Evolutionary conservation across 2,329 filamentous ascomycete species (phyloP).

Genomic region (Bipolaris sorokiniana): DNA sequence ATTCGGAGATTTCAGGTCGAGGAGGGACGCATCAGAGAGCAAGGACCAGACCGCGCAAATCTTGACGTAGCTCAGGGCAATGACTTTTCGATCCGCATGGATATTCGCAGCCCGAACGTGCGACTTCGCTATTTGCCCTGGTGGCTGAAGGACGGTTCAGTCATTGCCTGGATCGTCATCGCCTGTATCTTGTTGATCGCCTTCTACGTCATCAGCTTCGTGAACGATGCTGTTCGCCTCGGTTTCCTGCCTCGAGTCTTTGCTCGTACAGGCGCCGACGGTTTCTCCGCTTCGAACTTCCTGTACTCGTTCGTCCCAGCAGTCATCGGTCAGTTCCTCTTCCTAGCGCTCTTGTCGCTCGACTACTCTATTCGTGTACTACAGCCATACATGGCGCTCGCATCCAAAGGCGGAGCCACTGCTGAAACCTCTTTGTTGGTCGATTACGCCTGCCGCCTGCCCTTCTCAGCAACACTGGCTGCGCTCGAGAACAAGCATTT

Average conservation of each 20-base stretch:
- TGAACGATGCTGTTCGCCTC: slow-evolving; percentile 67
- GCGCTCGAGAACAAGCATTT: slow-evolving; percentile 68
- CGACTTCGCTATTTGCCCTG: slow-evolving; percentile 76
- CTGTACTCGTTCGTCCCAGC: slow-evolving; percentile 79
- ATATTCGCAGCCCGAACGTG: slow-evolving; percentile 59
- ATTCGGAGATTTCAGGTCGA: slow-evolving; percentile 59
- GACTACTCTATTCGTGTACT: slow-evolving; percentile 70
- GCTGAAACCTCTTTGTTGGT: slow-evolving; percentile 70
- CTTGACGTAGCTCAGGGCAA: slow-evolving; percentile 18
- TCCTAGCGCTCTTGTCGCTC: slow-evolving; percentile 69
- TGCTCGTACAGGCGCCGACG: slow-evolving; percentile 63
- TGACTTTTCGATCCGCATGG: slow-evolving; percentile 56
- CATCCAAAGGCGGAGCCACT: slow-evolving; percentile 62
- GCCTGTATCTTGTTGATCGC: slow-evolving; percentile 49
- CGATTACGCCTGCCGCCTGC: slow-evolving; percentile 72
- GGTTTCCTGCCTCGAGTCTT: slow-evolving; percentile 76
- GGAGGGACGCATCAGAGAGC: slow-evolving; percentile 57
- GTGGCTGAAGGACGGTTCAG: slow-evolving; percentile 70
- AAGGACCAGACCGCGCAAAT: slow-evolving; percentile 41
- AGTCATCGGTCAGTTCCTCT: slow-evolving; percentile 69
- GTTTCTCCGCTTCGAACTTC: slow-evolving; percentile 88
- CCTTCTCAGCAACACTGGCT: slow-evolving; percentile 64
- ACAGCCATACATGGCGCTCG: slow-evolving; percentile 72
- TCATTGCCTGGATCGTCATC: slow-evolving; percentile 67
- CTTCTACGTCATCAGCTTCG: slow-evolving; percentile 78